Evolutionary conservation across 352 stramenopile species (phyloP).

Genomic region (Phytophthora brassicae): DNA sequence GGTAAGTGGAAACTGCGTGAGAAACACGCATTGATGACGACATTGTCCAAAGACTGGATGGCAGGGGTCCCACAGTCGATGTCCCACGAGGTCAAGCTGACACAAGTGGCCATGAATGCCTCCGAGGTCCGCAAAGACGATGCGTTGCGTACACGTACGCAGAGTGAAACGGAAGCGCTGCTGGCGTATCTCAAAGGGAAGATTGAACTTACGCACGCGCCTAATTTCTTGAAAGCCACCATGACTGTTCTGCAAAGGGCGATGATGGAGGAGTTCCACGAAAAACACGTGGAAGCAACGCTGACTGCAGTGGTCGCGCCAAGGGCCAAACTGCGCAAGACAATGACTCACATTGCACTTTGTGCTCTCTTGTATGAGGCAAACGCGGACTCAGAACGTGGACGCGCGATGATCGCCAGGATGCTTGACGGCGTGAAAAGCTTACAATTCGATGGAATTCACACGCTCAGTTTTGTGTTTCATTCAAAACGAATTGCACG

Average conservation of each 20-base stretch:
- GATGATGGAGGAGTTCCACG: constrained; percentile 11
- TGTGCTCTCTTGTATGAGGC: background rate
- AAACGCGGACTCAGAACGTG: background rate
- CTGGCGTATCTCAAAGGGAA: constrained; percentile 1
- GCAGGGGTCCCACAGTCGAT: too few species aligned
- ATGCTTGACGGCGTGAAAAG: background rate
- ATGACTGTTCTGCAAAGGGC: background rate
- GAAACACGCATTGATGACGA: background rate
- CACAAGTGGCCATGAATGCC: background rate
- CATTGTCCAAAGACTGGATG: background rate
- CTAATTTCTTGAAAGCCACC: background rate
- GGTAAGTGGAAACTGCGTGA: background rate
- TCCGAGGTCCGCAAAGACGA: background rate
- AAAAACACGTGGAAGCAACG: background rate
- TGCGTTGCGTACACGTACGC: background rate
- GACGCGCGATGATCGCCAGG: background rate
- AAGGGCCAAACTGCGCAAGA: background rate
- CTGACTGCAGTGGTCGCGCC: background rate
- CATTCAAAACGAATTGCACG: background rate
- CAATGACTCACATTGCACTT: background rate
- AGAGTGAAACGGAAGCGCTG: background rate
- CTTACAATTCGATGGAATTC: background rate
- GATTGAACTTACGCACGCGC: background rate
- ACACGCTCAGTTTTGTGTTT: background rate
- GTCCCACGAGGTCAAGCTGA: background rate